Evolutionary conservation across 2,329 filamentous ascomycete genomes (phyloP), one percentile per base, ranked within the genome.

Genomic region (Aureobasidium subglaciale): DNA sequence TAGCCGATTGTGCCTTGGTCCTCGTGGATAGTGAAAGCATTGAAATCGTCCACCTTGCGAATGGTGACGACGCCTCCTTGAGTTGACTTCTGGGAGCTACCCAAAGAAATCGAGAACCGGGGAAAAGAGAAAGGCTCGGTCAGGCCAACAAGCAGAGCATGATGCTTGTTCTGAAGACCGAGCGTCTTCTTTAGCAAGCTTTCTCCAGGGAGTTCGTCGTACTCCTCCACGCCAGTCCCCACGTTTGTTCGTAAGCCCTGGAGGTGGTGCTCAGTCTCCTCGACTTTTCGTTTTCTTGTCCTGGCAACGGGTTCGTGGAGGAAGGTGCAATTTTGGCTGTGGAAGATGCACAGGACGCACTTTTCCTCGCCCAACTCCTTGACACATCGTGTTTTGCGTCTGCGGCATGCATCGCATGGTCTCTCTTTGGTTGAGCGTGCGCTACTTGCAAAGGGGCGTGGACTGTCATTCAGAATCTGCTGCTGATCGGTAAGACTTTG

Each of bases 261-360:
- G 2, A 59, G 61, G 35, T 55, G 57, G 29, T 59, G 54, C n/a
- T 37, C 34, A n/a, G 27, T 52, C 10, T 50, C 55, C 24, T 48
- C 32, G 10, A 30, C 24, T 18, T 55, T 54, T 24, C 56, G 38
- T 20, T 55, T 55, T 34, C 58, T 32, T 16, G 58, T 59, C 30
- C 56, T 43, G 13, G 58, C 56, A 8, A 55, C 35, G 16, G 56
- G 56, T 25, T 58, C 56, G n/a, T 86, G 83, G 43, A 85, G 77
- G 68, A 90, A 84, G 46, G 88, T 91, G 71, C 88, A 93, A 62
- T 89, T 85, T 66, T 87, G 81, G 63, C 84, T 85, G 70, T 85
- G 85, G 67, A 85, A 84, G 67, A 88, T 85, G 58, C 63, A 65
- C 18, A 62, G 56, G 30, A 63, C 59, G 27, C 63, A 65, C 22